phyloP scores from a whole-genome alignment of 129 eudicot species.

The Flaveria robusta region DNA sequence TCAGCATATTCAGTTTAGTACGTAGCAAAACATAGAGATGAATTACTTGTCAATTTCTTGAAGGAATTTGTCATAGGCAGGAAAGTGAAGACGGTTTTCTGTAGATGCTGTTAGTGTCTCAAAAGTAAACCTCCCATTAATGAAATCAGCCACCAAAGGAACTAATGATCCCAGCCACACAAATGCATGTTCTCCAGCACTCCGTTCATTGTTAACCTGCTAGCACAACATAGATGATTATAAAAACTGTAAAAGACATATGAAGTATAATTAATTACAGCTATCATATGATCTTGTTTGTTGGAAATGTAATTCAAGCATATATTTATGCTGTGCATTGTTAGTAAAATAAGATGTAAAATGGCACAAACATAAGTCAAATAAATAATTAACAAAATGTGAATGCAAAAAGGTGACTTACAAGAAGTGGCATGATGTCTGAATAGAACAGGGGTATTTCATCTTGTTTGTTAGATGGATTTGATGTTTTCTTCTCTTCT shows the following conservation, averaged over 20 bases:
- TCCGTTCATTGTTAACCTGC: conserved; percentile 70
- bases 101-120: conserved; percentile 81
- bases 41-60: conserved; percentile 65
- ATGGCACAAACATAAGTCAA: conserved; percentile 9
- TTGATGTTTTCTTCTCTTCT: conserved; percentile 57
- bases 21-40: not conserved
- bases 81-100: conserved; percentile 63
- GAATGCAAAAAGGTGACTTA: conserved; percentile 36
- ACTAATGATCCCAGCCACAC: conserved; percentile 82
- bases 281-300: too few species aligned
- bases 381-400: not conserved
- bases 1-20: not conserved
- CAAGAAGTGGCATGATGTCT: conserved; percentile 93
- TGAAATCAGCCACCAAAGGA: conserved; percentile 67
- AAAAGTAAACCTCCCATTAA: conserved; percentile 71
- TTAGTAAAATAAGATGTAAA: not conserved
- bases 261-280: conserved; percentile 12
- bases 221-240: conserved; percentile 18
- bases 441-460: conserved; percentile 79
- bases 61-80: conserved; percentile 73
- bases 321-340: not conserved
- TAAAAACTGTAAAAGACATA: not conserved
- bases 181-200: conserved; percentile 71
- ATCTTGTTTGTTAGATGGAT: conserved; percentile 49
- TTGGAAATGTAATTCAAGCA: conserved; percentile 1